phyloP scores from a whole-genome alignment of 441 rosid species.

The Aleurites moluccanus region DNA sequence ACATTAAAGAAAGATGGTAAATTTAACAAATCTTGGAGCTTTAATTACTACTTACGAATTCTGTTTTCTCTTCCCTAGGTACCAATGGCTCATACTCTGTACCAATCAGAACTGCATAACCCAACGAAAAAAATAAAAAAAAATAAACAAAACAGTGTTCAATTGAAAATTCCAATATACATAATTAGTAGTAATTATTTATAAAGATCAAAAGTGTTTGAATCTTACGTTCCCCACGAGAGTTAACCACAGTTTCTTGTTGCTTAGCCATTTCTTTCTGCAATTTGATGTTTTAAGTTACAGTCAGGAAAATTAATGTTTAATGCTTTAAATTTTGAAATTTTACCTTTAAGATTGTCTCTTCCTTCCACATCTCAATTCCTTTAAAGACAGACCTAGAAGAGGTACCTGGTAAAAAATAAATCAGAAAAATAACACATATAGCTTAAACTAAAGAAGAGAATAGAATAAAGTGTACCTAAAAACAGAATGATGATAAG shows the following conservation, averaged over 20 bases:
- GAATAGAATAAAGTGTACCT: slow-evolving; percentile 29
- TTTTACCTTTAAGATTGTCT: slow-evolving; percentile 64
- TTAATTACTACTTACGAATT: slow-evolving; percentile 41
- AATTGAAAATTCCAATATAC: neutral
- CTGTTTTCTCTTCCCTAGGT: slow-evolving; percentile 69
- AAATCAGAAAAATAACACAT: slow-evolving; percentile 12
- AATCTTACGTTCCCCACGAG: slow-evolving; percentile 76
- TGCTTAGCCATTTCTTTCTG: slow-evolving; percentile 67
- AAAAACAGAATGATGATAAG: slow-evolving; percentile 86
- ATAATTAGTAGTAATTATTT: neutral
- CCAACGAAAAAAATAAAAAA: slow-evolving; percentile 10
- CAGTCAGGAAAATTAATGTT: neutral
- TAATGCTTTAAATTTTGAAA: neutral
- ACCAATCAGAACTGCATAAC: slow-evolving; percentile 61
- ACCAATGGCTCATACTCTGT: slow-evolving; percentile 66
- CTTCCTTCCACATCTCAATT: slow-evolving; percentile 85
- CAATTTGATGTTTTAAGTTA: slow-evolving; percentile 17
- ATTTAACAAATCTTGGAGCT: neutral
- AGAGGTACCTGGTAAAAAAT: slow-evolving; percentile 59
- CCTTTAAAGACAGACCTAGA: slow-evolving; percentile 80
- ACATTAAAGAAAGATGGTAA: neutral
- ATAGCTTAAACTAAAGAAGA: neutral
- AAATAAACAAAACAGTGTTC: neutral
- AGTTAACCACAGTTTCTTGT: slow-evolving; percentile 44
- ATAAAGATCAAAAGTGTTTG: neutral